phyloP scores from a whole-genome alignment of 345 rosid species.

The Passiflora organensis region DNA sequence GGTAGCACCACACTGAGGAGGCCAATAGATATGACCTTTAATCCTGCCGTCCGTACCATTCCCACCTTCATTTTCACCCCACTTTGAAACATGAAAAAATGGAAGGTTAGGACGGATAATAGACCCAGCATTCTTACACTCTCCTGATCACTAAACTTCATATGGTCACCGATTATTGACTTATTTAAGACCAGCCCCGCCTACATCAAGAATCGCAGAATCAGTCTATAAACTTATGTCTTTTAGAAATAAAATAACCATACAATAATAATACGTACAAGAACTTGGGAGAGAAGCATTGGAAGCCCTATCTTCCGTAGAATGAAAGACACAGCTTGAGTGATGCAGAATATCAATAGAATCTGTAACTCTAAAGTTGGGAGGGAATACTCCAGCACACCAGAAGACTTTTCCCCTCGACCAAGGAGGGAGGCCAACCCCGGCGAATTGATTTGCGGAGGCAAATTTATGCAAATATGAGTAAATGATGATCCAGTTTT shows the following conservation, averaged over 20 bases:
- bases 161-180: not conserved
- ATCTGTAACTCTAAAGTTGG: not conserved
- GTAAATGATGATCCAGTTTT: too few relatives aligned
- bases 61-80: slow-evolving; percentile 25
- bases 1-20: slow-evolving; percentile 3
- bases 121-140: not conserved
- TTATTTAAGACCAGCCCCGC: slow-evolving; percentile 3
- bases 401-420: too few relatives aligned
- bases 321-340: not conserved
- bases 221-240: not conserved
- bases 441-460: not conserved
- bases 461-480: not conserved
- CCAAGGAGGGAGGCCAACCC: not conserved
- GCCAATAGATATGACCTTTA: slow-evolving; percentile 8
- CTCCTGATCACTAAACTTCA: not conserved
- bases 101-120: slow-evolving; percentile 4
- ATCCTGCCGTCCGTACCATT: slow-evolving; percentile 11
- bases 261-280: not conserved
- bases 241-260: not conserved
- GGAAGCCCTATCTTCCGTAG: not conserved
- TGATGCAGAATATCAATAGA: not conserved
- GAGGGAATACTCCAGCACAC: not conserved
- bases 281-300: not conserved
- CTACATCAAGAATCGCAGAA: too few relatives aligned
- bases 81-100: slow-evolving; percentile 13